A percentile compares a stretch with the other conserved stretches of the same genome.
Conservation (phyloP, 495 filamentous ascomycete species). For the Penicillium parvum region DNA sequence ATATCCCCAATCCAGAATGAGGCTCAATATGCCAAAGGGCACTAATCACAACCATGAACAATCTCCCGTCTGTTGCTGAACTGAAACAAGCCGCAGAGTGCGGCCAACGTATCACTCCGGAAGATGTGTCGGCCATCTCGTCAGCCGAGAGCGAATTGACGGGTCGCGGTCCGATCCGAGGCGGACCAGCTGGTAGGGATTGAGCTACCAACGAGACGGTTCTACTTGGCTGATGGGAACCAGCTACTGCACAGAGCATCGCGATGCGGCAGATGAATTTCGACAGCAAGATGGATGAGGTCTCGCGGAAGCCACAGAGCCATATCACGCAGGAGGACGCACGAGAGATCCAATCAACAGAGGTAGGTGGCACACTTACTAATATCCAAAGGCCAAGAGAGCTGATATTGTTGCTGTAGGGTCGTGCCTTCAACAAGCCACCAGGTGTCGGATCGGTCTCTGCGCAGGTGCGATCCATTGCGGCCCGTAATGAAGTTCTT, state of each 20-base stretch:
- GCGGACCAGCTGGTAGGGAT: constrained; percentile 52
- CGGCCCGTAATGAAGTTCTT: constrained; percentile 32
- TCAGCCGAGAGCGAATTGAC: constrained; percentile 35
- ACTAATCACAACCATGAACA: constrained; percentile 10
- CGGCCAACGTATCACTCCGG: constrained; percentile 32
- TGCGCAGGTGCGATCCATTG: constrained; percentile 32
- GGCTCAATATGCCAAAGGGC: neutral
- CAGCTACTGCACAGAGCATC: constrained; percentile 34
- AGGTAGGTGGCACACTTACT: constrained; percentile 14
- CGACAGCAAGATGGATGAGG: constrained; percentile 31
- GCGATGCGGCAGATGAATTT: constrained; percentile 38
- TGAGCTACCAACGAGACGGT: neutral
- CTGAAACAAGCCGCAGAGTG: constrained; percentile 32
- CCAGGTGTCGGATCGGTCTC: constrained; percentile 29
- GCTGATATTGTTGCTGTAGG: constrained; percentile 12
- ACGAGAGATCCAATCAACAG: constrained; percentile 26
- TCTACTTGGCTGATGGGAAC: neutral
- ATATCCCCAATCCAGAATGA: neutral
- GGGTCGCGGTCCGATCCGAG: constrained; percentile 50
- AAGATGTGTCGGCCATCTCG: constrained; percentile 32
- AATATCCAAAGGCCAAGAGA: neutral
- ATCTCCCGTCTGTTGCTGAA: constrained; percentile 27
- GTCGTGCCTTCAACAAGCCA: constrained; percentile 33
- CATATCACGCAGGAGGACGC: constrained; percentile 35
- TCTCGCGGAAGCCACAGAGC: constrained; percentile 29